phyloP scores from a whole-genome alignment of 2,329 filamentous ascomycete species.

The Aspergillus alliaceus region DNA sequence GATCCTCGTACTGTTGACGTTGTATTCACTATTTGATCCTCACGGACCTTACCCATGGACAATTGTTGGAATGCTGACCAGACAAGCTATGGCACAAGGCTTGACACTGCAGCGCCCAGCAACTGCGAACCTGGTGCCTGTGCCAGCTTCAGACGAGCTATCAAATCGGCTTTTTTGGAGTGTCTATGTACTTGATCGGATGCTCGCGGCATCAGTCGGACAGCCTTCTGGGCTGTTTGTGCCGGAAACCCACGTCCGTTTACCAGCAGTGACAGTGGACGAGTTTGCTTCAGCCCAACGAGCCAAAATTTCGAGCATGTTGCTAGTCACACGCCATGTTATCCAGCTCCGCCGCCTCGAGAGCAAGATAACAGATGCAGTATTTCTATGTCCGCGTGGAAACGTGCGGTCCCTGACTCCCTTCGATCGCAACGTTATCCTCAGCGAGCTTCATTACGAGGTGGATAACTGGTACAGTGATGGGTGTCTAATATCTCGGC shows the following conservation, averaged over 20 bases:
- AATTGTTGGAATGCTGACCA: conserved; percentile 1
- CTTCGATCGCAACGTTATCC: not conserved
- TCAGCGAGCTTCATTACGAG: not conserved
- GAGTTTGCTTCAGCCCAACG: conserved; percentile 1
- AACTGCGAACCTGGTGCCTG: not conserved
- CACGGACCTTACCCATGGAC: not conserved
- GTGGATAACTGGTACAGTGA: not conserved
- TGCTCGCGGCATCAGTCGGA: not conserved
- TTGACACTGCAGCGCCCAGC: not conserved
- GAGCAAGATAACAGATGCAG: not conserved
- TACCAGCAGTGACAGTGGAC: conserved; percentile 3
- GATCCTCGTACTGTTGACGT: not conserved
- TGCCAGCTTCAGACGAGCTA: not conserved
- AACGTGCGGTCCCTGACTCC: not conserved
- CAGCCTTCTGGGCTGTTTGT: conserved; percentile 1
- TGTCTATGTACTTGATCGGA: conserved; percentile 2
- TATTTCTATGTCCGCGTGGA: not conserved
- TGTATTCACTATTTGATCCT: not conserved
- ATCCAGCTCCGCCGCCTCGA: conserved; percentile 2
- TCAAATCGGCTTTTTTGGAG: conserved; percentile 3
- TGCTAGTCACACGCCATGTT: conserved; percentile 2
- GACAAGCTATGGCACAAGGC: conserved; percentile 5
- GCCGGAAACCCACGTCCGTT: not conserved
- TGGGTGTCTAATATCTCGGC: not conserved
- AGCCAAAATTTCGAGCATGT: not conserved